Evolutionary conservation across 805 yeast genomes (phyloP).

Genomic region (Pichia thaimueangensis): DNA sequence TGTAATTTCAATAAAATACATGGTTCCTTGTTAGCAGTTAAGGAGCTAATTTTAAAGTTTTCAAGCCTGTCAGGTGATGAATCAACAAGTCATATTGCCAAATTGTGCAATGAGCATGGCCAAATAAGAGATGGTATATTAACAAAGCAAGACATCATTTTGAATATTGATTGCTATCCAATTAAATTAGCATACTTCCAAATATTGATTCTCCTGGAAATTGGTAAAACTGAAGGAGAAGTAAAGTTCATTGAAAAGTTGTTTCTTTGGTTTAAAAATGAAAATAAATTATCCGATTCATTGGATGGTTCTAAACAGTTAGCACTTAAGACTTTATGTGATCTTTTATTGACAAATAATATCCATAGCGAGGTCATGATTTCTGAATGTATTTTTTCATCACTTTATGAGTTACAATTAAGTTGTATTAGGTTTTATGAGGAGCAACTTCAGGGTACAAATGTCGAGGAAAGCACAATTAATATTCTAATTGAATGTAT

Average conservation of each 20-base stretch:
- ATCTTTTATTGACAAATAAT: slow-evolving; percentile 27
- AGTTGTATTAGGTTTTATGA: slow-evolving; percentile 33
- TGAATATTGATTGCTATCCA: slow-evolving; percentile 17
- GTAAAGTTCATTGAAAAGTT: slow-evolving; percentile 19
- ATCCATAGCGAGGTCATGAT: slow-evolving; percentile 16
- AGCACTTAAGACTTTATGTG: slow-evolving; percentile 31
- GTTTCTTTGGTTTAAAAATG: slow-evolving; percentile 31
- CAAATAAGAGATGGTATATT: slow-evolving; percentile 10
- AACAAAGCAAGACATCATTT: slow-evolving; percentile 15
- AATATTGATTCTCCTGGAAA: slow-evolving; percentile 9
- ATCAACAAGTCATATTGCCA: background rate
- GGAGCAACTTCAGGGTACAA: background rate
- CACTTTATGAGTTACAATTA: slow-evolving; percentile 40
- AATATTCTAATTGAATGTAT: slow-evolving; percentile 10
- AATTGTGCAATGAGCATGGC: slow-evolving; percentile 1
- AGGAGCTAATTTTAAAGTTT: slow-evolving; percentile 26
- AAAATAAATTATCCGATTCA: slow-evolving; percentile 22
- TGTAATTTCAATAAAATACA: slow-evolving; percentile 44
- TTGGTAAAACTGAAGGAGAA: background rate
- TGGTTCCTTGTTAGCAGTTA: slow-evolving; percentile 51
- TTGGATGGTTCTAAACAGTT: slow-evolving; percentile 48
- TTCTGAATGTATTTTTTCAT: slow-evolving; percentile 32
- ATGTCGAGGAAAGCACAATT: slow-evolving; percentile 3
- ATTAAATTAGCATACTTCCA: slow-evolving; percentile 22
- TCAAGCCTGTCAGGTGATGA: background rate